A percentile compares a stretch with the other conserved stretches of the same genome.
Evolutionary conservation across 306 rosid genomes (phyloP).

Genomic region (Begonia loranthoides): DNA sequence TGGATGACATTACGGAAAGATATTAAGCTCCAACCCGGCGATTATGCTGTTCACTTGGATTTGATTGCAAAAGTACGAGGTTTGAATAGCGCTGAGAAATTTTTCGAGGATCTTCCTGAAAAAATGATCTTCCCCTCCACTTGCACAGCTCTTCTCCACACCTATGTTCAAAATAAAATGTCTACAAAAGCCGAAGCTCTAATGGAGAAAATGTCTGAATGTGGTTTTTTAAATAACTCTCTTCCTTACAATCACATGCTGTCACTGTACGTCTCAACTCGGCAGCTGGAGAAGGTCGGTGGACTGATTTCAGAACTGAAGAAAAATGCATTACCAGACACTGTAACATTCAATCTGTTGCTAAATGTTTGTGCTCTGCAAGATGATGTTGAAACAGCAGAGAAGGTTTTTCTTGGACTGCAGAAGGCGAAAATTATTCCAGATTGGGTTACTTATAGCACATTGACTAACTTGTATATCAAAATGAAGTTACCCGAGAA

Average conservation of each 20-base stretch:
- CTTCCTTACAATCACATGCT: conserved; percentile 81
- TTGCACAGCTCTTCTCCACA: conserved; percentile 67
- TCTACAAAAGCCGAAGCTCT: conserved; percentile 66
- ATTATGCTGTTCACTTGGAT: conserved; percentile 85
- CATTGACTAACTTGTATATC: conserved; percentile 58
- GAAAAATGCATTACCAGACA: conserved; percentile 47
- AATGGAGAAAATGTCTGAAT: conserved; percentile 64
- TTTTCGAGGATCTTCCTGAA: conserved; percentile 81
- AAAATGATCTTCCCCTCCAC: conserved; percentile 29
- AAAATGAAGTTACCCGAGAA: conserved; percentile 39
- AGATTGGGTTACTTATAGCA: conserved; percentile 77
- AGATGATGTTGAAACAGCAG: conserved; percentile 59
- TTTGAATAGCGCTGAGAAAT: conserved; percentile 65
- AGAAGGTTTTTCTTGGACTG: conserved; percentile 51
- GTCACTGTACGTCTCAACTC: conserved; percentile 50
- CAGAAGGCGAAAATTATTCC: conserved; percentile 51
- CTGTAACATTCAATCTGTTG: conserved; percentile 64
- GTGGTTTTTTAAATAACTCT: conserved; percentile 42
- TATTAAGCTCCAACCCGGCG: conserved; percentile 55
- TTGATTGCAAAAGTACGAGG: conserved; percentile 87
- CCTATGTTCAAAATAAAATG: conserved; percentile 51
- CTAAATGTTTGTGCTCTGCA: conserved; percentile 43
- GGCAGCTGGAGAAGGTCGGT: conserved; percentile 51
- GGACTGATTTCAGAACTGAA: conserved; percentile 42
- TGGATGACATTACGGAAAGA: conserved; percentile 77